Base-by-base conservation (phyloP, 2,329 filamentous ascomycete species). In the Calonectria pseudoturangicola region DNA sequence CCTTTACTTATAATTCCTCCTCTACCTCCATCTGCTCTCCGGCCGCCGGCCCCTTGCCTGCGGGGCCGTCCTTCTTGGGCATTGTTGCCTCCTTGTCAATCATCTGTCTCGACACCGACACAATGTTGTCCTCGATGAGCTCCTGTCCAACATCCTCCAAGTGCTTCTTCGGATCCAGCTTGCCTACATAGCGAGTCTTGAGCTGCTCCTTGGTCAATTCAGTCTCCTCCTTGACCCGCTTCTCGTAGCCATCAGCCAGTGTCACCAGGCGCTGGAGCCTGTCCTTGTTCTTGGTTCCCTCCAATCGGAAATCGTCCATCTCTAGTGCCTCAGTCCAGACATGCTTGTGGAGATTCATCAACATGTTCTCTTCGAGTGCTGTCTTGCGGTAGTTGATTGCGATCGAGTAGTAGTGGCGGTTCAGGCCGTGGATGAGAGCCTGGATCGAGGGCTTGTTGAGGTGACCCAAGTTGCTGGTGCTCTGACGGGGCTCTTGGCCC, bases 401-500 rank as follows among this genome's bases (percentile, higher is more conserved):
- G 83, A 99, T 99, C 80, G 95, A 98, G 90, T 99, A 99, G 90
- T 99, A 99, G 88, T 99, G 97, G 81, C 97, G 91, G 88, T 99
- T 99, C 54, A 99, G 90, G 71, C 97, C 97, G 85, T 99, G 97
- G 76, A 99, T 99, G 71, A 99, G 93, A 43, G 97, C 96, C 87
- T 99, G 97, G 77, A 99, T 99, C n/a, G 96, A 98, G 30, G 97
- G 97, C 88, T 99, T 99, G 89, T 99, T 98, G 78, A 99, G 91
- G 84, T 99, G 97, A 30, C 97, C 97, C 82, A 99, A 87, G 87
- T 99, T 99, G 77, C 96, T 98, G 47, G 97, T 99, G 81, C 96
- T 98, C 86, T 99, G 97, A 70, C 97, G 93, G 13, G 97, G 97
- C 84, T 99, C 97, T 84, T 99, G 97, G 3, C 97, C 97, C 85